Percentiles rank a stretch among this genome's conserved stretches.
Evolutionary conservation across 345 rosid genomes (phyloP).

Genomic region (Gossypium anomalum): DNA sequence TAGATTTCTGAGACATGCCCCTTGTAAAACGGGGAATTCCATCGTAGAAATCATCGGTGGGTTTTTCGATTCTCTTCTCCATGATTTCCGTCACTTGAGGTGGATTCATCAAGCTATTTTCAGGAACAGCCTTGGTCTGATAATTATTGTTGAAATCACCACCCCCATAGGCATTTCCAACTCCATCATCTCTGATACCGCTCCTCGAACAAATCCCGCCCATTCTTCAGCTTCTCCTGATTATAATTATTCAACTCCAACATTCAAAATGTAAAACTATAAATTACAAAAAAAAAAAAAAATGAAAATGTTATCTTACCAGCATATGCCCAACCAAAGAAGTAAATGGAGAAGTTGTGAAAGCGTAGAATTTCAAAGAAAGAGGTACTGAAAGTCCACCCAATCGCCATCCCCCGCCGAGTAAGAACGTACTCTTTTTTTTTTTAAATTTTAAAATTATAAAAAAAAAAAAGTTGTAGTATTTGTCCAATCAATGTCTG

Average conservation of each 20-base stretch:
- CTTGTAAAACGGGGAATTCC: slow-evolving; percentile 74
- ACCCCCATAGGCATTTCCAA: slow-evolving; percentile 48
- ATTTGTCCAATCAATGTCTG: neutral
- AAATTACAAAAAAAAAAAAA: neutral
- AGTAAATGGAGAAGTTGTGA: neutral
- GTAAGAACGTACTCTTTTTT: neutral
- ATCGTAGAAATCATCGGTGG: slow-evolving; percentile 47
- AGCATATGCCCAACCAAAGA: neutral
- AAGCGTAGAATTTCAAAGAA: neutral
- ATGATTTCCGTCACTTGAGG: slow-evolving; percentile 31
- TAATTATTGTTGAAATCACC: slow-evolving; percentile 42
- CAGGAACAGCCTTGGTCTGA: slow-evolving; percentile 41
- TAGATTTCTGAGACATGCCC: slow-evolving; percentile 57
- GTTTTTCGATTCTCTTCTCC: neutral
- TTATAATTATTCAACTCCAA: neutral
- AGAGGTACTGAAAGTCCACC: slow-evolving; percentile 3
- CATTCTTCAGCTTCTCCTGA: slow-evolving; percentile 31
- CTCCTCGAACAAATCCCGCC: slow-evolving; percentile 98
- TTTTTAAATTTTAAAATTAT: neutral
- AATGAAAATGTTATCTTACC: neutral
- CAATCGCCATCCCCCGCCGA: neutral
- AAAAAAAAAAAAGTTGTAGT: neutral
- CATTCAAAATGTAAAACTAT: neutral
- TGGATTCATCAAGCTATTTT: slow-evolving; percentile 19
- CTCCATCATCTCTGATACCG: slow-evolving; percentile 74